Percentiles rank a stretch among this genome's conserved stretches.
Conservation (phyloP, 768 basidiomycete species). For the Pleurotus sapidus region DNA sequence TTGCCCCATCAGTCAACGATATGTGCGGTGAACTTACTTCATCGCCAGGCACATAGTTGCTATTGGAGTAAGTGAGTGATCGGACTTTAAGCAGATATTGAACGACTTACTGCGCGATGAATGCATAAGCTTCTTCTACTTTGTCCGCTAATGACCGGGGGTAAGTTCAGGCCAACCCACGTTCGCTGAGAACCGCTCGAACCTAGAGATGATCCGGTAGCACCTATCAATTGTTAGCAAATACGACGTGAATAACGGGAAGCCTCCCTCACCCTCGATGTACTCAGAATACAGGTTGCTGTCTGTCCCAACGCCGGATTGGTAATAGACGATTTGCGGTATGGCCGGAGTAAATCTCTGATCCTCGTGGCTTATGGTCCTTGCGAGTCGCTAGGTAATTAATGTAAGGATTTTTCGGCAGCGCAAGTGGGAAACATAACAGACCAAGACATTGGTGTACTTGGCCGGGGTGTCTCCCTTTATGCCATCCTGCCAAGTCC, state of each 20-base stretch:
- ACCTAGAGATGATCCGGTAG: constrained; percentile 66
- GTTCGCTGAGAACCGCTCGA: constrained; percentile 7
- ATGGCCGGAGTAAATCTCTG: constrained; percentile 37
- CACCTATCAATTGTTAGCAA: constrained; percentile 34
- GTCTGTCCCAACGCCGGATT: constrained; percentile 58
- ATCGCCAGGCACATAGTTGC: constrained; percentile 71
- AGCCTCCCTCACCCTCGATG: constrained; percentile 44
- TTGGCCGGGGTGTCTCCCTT: constrained; percentile 36
- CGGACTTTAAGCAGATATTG: background rate
- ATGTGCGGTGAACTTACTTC: constrained; percentile 41
- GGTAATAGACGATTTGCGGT: constrained; percentile 64
- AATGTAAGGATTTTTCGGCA: background rate
- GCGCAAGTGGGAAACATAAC: constrained; percentile 11
- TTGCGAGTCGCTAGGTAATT: constrained; percentile 44
- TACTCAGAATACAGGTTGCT: constrained; percentile 55
- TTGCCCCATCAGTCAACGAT: background rate
- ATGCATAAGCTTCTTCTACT: constrained; percentile 78
- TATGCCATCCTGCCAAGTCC: constrained; percentile 74
- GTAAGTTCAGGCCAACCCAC: constrained; percentile 6
- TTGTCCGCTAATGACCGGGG: constrained; percentile 48
- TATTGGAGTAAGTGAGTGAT: constrained; percentile 19
- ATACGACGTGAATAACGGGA: too few relatives aligned
- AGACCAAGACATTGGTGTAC: constrained; percentile 57
- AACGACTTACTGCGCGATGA: constrained; percentile 67
- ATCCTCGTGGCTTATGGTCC: constrained; percentile 51